A percentile compares a stretch with the other conserved stretches of the same genome.
Conservation (phyloP, 1,284 basidiomycete species). For the Leccinum discolor region DNA sequence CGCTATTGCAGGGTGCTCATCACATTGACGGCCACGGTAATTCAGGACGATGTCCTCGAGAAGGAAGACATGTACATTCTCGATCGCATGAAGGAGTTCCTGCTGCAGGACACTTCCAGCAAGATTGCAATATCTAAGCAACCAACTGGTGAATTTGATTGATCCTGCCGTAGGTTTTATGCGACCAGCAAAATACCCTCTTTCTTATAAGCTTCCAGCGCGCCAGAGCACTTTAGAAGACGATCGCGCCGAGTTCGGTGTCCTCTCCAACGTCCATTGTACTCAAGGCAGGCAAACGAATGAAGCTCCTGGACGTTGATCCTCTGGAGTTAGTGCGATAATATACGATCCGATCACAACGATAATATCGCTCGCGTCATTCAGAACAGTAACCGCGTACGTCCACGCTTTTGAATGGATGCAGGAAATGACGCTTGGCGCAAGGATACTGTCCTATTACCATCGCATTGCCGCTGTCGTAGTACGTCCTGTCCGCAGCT, state of each 20-base stretch:
- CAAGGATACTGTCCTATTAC: constrained; percentile 80
- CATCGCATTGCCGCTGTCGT: too few relatives aligned
- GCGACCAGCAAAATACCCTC: constrained; percentile 13
- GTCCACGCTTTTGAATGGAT: constrained; percentile 20
- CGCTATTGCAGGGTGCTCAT: constrained; percentile 68
- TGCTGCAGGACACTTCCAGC: constrained; percentile 65
- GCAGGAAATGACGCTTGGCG: constrained; percentile 4
- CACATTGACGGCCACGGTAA: constrained; percentile 80
- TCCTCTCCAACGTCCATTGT: constrained; percentile 76
- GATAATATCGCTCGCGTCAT: constrained; percentile 92
- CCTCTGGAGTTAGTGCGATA: constrained; percentile 92
- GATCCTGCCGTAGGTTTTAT: constrained; percentile 68
- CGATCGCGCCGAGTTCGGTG: constrained; percentile 50
- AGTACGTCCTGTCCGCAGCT: too few relatives aligned
- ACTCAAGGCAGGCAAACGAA: constrained; percentile 74
- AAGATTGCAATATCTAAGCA: constrained; percentile 72
- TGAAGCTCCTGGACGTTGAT: constrained; percentile 89
- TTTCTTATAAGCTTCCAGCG: constrained; percentile 39
- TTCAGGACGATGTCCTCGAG: constrained; percentile 79
- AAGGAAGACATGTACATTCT: constrained; percentile 81
- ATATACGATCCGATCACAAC: constrained; percentile 81
- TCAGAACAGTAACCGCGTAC: constrained; percentile 89
- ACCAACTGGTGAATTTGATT: constrained; percentile 68
- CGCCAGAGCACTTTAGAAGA: constrained; percentile 53
- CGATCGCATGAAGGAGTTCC: constrained; percentile 80